Percentiles rank a stretch among this genome's conserved stretches.
phyloP scores from a whole-genome alignment of 2,329 filamentous ascomycete genomes.

The Chaetomium strumarium region DNA sequence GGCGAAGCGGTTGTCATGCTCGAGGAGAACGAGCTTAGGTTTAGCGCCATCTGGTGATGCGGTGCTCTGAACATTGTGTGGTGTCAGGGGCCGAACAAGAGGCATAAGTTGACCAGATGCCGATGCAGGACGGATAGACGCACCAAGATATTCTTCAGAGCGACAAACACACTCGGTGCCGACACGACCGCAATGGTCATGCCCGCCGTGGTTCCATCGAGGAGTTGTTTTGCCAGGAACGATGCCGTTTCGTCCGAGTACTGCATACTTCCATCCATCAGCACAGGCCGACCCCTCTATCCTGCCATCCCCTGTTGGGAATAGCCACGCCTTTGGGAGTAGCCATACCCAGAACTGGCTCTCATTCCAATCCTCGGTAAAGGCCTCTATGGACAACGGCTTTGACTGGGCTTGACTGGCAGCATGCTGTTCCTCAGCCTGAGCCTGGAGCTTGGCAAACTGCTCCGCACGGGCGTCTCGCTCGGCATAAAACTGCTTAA shows the following conservation, averaged over 20 bases:
- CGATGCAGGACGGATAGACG: neutral
- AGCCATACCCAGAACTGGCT: constrained; percentile 77
- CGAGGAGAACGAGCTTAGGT: constrained; percentile 61
- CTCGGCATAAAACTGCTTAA: constrained; percentile 69
- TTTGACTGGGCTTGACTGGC: constrained; percentile 18
- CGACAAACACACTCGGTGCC: constrained; percentile 71
- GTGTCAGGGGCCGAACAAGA: neutral
- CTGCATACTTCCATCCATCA: constrained; percentile 32
- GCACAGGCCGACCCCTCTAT: neutral
- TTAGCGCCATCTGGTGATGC: constrained; percentile 29
- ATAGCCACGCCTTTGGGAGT: too few species aligned
- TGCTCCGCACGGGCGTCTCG: constrained; percentile 59
- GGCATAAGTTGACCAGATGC: too few species aligned
- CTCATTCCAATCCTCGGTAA: constrained; percentile 76
- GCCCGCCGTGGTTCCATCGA: constrained; percentile 52
- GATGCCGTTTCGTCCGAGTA: constrained; percentile 68
- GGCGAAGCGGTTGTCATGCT: constrained; percentile 67
- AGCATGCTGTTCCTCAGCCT: constrained; percentile 48
- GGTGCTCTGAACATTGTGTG: constrained; percentile 1
- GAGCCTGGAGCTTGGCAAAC: constrained; percentile 61
- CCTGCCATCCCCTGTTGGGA: neutral
- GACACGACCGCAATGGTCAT: constrained; percentile 65
- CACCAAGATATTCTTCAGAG: constrained; percentile 55
- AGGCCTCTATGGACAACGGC: constrained; percentile 59
- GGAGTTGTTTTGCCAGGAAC: constrained; percentile 56